phyloP scores from a whole-genome alignment of 2,329 filamentous ascomycete species.

The Coniella lustricola region DNA sequence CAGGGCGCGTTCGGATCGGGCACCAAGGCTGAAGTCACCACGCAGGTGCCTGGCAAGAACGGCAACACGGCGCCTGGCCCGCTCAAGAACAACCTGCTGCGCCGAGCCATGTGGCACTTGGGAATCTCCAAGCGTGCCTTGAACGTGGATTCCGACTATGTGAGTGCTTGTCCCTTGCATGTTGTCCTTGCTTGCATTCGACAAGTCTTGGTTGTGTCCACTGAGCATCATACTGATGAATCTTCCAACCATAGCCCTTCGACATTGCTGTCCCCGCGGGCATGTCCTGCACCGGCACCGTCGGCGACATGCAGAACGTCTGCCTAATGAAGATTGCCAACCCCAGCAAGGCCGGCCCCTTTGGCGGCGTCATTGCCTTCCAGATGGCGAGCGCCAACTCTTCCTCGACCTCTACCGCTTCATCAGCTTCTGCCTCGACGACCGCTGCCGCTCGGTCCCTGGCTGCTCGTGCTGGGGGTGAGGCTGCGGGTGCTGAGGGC shows the following conservation, averaged over 20 bases:
- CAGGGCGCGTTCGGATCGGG: conserved; percentile 17
- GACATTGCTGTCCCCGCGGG: conserved; percentile 17
- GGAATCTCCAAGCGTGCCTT: conserved; percentile 15
- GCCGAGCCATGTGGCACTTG: conserved; percentile 10
- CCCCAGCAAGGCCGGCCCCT: conserved; percentile 17
- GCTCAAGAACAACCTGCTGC: conserved; percentile 4
- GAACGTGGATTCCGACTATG: conserved; percentile 15
- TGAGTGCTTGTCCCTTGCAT: background rate
- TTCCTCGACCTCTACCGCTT: background rate
- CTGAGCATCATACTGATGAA: background rate
- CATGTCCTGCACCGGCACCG: conserved; percentile 16
- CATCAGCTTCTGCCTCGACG: background rate
- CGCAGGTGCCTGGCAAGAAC: conserved; percentile 13
- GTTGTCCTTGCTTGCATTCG: background rate
- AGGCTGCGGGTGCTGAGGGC: background rate
- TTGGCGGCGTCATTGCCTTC: conserved; percentile 19
- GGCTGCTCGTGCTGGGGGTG: background rate
- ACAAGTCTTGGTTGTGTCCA: background rate
- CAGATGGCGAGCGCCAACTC: conserved; percentile 14
- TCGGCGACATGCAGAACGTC: conserved; percentile 11
- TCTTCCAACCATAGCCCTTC: conserved; percentile 5
- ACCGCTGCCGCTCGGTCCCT: background rate
- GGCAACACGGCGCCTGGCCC: conserved; percentile 14
- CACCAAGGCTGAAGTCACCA: conserved; percentile 11
- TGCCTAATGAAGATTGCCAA: conserved; percentile 20